Conservation (phyloP, 2,329 filamentous ascomycete genomes). For the Chaetomiaceae sp. region DNA sequence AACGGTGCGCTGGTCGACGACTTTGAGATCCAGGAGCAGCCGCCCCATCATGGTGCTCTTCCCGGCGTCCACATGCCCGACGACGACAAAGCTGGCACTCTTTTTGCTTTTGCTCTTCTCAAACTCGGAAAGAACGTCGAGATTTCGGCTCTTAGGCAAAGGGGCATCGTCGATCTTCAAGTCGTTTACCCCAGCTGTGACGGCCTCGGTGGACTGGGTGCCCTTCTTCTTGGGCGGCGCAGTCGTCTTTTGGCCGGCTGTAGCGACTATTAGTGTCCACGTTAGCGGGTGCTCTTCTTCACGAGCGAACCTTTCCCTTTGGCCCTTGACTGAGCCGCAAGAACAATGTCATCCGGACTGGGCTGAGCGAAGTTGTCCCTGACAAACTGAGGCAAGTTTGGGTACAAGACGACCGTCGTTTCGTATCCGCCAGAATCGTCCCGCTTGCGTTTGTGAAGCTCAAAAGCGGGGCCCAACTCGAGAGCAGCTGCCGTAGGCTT, state of each 20-base stretch:
- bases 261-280: slow-evolving; percentile 46
- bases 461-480: neutral
- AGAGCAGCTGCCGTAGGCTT: neutral
- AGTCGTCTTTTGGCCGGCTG: slow-evolving; percentile 48
- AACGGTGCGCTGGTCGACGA: slow-evolving; percentile 81
- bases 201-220: slow-evolving; percentile 29
- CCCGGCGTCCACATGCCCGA: slow-evolving; percentile 94
- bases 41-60: slow-evolving; percentile 98
- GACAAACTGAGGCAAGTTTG: slow-evolving; percentile 44
- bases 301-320: slow-evolving; percentile 81
- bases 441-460: slow-evolving; percentile 20
- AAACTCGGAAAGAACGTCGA: slow-evolving; percentile 80
- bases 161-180: slow-evolving; percentile 47
- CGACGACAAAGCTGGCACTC: slow-evolving; percentile 85
- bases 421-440: slow-evolving; percentile 33
- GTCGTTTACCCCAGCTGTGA: slow-evolving; percentile 35
- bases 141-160: slow-evolving; percentile 65
- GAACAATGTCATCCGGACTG: slow-evolving; percentile 86
- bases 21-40: slow-evolving; percentile 81
- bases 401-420: slow-evolving; percentile 37
- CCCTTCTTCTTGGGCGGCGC: slow-evolving; percentile 39
- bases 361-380: slow-evolving; percentile 71
- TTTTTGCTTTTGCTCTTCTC: slow-evolving; percentile 71
- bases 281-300: slow-evolving; percentile 44
- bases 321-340: slow-evolving; percentile 82